A percentile compares a stretch with the other conserved stretches of the same genome.
These are phyloP conservation scores for Ordospora colligata DNA, from an alignment of 371 early-diverging fungal genomes.

Conservation along the genomic window DNA sequence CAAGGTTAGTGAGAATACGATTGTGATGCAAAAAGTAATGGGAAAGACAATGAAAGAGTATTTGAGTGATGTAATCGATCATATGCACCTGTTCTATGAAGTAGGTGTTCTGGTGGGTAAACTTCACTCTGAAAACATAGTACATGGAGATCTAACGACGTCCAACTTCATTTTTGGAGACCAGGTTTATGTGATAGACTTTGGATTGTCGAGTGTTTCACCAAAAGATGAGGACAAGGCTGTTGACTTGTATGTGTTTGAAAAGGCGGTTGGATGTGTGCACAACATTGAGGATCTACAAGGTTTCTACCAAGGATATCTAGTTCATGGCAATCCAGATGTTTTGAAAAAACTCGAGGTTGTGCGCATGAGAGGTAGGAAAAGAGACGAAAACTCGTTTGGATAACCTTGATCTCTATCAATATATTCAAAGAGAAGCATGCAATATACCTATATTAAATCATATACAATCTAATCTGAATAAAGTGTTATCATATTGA, in stretches of 20 bases:
- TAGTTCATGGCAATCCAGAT: background rate
- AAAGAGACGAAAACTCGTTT: slow-evolving; percentile 29
- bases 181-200: slow-evolving; percentile 72
- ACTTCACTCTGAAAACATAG: slow-evolving; percentile 73
- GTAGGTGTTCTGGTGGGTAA: slow-evolving; percentile 63
- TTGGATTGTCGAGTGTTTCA: slow-evolving; percentile 80
- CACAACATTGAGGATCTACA: slow-evolving; percentile 66
- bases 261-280: slow-evolving; percentile 78
- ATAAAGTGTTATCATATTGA: no score
- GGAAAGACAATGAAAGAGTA: slow-evolving; percentile 43
- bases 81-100: slow-evolving; percentile 13
- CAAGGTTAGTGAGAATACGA: slow-evolving; percentile 17
- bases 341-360: slow-evolving; percentile 38
- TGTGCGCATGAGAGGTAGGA: slow-evolving; percentile 54
- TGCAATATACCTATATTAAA: no score
- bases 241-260: slow-evolving; percentile 93
- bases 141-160: slow-evolving; percentile 95
- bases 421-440: background rate
- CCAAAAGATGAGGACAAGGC: slow-evolving; percentile 86
- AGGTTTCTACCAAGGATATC: slow-evolving; percentile 41
- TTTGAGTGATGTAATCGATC: background rate
- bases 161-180: slow-evolving; percentile 76
- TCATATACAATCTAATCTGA: no score
- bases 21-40: slow-evolving; percentile 51
- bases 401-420: background rate